These are phyloP conservation scores for Serpula lacrymans DNA, from an alignment of 768 basidiomycete genomes.

Conservation along the genomic window DNA sequence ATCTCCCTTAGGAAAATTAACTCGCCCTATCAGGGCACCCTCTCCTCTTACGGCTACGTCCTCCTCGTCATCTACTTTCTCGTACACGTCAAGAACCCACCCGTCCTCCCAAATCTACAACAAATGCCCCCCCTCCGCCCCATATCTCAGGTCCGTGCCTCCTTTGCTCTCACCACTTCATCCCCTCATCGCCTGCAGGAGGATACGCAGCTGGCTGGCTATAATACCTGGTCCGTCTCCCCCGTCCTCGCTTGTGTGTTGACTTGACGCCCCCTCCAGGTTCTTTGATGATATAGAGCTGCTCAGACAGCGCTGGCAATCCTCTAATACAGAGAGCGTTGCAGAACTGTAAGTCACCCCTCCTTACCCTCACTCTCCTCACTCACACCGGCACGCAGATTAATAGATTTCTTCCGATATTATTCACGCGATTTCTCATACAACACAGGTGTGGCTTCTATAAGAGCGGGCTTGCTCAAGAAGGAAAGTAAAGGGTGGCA, in stretches of 20 bases:
- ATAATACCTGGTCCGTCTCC: conserved; percentile 69
- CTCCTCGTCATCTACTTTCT: conserved; percentile 97
- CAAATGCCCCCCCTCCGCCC: conserved; percentile 90
- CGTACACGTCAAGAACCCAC: conserved; percentile 95
- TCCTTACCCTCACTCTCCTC: conserved; percentile 7
- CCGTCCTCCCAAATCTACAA: conserved; percentile 94
- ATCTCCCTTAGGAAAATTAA: conserved; percentile 80
- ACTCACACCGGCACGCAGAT: conserved; percentile 41
- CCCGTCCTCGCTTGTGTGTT: conserved; percentile 8
- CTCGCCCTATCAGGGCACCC: conserved; percentile 94
- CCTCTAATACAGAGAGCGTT: conserved; percentile 88
- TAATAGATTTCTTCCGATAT: conserved; percentile 98
- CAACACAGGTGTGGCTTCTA: conserved; percentile 87
- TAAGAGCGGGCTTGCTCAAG: conserved; percentile 82
- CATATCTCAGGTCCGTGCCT: conserved; percentile 60
- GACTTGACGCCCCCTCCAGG: conserved; percentile 35
- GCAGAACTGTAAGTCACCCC: conserved; percentile 77
- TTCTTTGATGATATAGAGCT: conserved; percentile 98
- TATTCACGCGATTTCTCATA: conserved; percentile 93
- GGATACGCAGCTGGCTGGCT: conserved; percentile 74
- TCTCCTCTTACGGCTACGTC: conserved; percentile 97
- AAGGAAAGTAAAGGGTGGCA: conserved; percentile 96
- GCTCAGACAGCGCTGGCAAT: conserved; percentile 88
- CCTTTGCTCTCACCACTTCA: conserved; percentile 6
- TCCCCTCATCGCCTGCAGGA: conserved; percentile 43